Evolutionary conservation across 2,329 filamentous ascomycete species (phyloP).

Genomic region (Lojkania enalia): DNA sequence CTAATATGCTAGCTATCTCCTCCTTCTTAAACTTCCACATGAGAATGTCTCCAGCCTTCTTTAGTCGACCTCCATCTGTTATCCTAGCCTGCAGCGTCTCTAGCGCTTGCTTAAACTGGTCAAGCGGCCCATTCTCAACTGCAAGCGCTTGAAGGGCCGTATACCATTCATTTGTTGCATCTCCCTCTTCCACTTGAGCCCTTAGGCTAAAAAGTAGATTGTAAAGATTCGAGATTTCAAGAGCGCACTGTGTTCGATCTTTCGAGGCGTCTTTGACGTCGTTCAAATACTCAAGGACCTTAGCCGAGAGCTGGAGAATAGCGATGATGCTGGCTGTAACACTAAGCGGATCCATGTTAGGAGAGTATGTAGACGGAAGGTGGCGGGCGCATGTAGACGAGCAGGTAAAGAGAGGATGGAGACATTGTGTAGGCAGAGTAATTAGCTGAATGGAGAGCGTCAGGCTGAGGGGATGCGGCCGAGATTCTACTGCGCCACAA

Average conservation of each 20-base stretch:
- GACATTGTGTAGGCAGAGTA: slow-evolving; percentile 1
- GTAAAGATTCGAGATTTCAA: not conserved
- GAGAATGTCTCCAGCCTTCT: slow-evolving; percentile 5
- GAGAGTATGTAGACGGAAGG: not conserved
- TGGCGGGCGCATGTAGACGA: not conserved
- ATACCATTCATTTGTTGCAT: not conserved
- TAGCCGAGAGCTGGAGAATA: slow-evolving; percentile 1
- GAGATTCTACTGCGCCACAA: not conserved
- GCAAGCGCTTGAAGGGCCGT: slow-evolving; percentile 3
- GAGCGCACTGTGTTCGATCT: not conserved
- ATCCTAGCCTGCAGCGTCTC: slow-evolving; percentile 3
- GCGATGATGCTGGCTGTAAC: slow-evolving; percentile 1
- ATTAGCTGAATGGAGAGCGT: not conserved
- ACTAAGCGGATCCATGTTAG: slow-evolving; percentile 1
- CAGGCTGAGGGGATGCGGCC: not conserved
- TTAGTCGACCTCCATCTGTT: slow-evolving; percentile 5
- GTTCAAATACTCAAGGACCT: not conserved
- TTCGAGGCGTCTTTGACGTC: slow-evolving; percentile 1
- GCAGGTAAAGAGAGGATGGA: not conserved
- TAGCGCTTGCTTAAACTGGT: slow-evolving; percentile 19
- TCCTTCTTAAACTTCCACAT: slow-evolving; percentile 4
- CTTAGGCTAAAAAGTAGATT: not conserved
- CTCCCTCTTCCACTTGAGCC: not conserved
- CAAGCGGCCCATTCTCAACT: slow-evolving; percentile 21
- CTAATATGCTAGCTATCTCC: slow-evolving; percentile 13